phyloP scores from a whole-genome alignment of 768 basidiomycete genomes.

The Kwoniella dendrophila region DNA sequence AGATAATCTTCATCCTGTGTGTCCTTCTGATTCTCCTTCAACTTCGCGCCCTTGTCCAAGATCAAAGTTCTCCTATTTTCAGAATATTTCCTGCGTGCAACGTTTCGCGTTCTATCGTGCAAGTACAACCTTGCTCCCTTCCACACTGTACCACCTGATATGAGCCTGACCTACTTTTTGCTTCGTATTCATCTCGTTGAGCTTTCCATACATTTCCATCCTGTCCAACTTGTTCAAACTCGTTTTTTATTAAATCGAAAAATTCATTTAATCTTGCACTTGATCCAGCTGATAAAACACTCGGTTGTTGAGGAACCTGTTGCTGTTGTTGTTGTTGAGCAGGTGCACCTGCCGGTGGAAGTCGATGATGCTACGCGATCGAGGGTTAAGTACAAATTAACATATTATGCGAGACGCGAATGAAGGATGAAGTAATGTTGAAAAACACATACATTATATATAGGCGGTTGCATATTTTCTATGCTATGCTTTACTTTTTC shows the following conservation, averaged over 20 bases:
- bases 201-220: conserved; percentile 70
- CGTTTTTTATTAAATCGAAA: conserved; percentile 77
- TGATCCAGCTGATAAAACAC: conserved; percentile 16
- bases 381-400: not conserved
- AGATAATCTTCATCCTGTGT: no score
- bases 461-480: conserved; percentile 10
- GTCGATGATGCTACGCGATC: conserved; percentile 20
- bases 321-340: conserved; percentile 7
- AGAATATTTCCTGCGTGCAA: no score
- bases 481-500: conserved; percentile 1
- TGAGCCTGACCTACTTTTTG: conserved; percentile 66
- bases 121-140: not conserved
- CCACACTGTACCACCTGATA: not conserved
- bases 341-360: conserved; percentile 22
- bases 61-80: no score
- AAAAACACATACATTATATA: conserved; percentile 8
- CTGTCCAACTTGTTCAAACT: conserved; percentile 74
- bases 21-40: no score
- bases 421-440: not conserved
- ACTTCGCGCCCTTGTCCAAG: no score
- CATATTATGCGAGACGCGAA: not conserved
- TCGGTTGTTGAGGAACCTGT: conserved; percentile 9
- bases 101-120: not conserved
- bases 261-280: conserved; percentile 67
- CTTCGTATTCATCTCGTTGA: conserved; percentile 87